Evolutionary conservation across 768 basidiomycete genomes (phyloP).

Genomic region (Leccinum aurantiacum): DNA sequence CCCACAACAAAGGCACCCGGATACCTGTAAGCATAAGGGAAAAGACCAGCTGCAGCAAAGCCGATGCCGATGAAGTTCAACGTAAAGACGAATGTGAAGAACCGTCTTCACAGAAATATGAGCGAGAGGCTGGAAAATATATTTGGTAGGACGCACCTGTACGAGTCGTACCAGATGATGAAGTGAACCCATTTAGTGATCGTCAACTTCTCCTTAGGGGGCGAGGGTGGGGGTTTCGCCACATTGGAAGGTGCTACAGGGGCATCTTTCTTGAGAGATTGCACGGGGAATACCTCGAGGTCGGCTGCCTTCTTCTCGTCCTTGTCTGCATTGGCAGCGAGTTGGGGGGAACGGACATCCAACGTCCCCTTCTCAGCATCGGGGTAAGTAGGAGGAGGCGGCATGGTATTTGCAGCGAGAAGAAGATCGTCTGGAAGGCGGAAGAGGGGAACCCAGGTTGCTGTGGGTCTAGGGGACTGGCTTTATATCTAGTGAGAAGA

Average conservation of each 20-base stretch:
- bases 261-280: slow-evolving; percentile 44
- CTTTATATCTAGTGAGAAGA: slow-evolving; percentile 25
- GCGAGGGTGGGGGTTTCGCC: slow-evolving; percentile 35
- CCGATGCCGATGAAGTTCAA: slow-evolving; percentile 61
- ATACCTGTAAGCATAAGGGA: slow-evolving; percentile 65
- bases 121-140: neutral
- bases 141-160: slow-evolving; percentile 46
- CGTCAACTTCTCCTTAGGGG: slow-evolving; percentile 51
- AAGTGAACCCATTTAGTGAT: slow-evolving; percentile 60
- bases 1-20: slow-evolving; percentile 73
- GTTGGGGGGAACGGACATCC: slow-evolving; percentile 41
- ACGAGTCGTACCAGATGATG: slow-evolving; percentile 77
- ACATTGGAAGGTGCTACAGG: slow-evolving; percentile 35
- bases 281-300: slow-evolving; percentile 31
- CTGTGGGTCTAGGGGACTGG: neutral
- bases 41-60: slow-evolving; percentile 61
- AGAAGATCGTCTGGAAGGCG: slow-evolving; percentile 12
- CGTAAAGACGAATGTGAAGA: slow-evolving; percentile 61
- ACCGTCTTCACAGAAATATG: slow-evolving; percentile 50
- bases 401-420: slow-evolving; percentile 37
- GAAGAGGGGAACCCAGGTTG: slow-evolving; percentile 3
- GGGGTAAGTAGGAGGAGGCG: slow-evolving; percentile 42
- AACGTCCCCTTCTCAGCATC: slow-evolving; percentile 62
- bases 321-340: slow-evolving; percentile 28
- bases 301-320: slow-evolving; percentile 41